These are phyloP conservation scores for Prosopis cineraria DNA, from an alignment of 306 rosid species.

Conservation along the genomic window DNA sequence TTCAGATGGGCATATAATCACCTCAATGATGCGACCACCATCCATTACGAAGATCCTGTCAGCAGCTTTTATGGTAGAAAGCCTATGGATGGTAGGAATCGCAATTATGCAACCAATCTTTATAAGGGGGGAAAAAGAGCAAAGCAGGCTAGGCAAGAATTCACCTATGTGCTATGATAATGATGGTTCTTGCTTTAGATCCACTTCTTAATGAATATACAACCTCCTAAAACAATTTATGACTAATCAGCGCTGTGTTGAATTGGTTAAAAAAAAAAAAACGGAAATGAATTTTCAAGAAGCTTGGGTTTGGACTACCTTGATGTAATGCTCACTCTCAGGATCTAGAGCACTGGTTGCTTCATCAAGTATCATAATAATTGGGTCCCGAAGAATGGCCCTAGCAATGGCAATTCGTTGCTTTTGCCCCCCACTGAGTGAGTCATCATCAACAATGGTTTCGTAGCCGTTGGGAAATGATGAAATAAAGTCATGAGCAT, in stretches of 20 bases:
- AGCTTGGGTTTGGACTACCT: constrained; percentile 45
- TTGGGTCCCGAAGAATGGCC: constrained; percentile 89
- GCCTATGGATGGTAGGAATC: constrained; percentile 49
- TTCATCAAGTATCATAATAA: constrained; percentile 83
- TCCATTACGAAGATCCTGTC: constrained; percentile 86
- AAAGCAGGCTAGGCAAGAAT: constrained; percentile 23
- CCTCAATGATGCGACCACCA: constrained; percentile 76
- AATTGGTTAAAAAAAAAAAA: not conserved
- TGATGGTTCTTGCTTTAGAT: constrained; percentile 57
- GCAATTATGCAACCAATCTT: not conserved
- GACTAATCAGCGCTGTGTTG: not conserved
- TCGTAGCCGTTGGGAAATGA: constrained; percentile 78
- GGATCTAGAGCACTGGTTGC: constrained; percentile 91
- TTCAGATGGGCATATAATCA: constrained; percentile 36
- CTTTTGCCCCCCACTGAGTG: constrained; percentile 90
- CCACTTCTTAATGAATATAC: constrained; percentile 64
- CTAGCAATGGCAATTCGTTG: constrained; percentile 91
- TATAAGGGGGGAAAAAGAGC: not conserved
- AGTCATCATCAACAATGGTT: constrained; percentile 82
- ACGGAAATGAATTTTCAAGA: constrained; percentile 18
- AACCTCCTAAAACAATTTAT: constrained; percentile 55
- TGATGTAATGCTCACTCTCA: constrained; percentile 80
- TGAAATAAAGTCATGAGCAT: constrained; percentile 77
- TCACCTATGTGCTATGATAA: constrained; percentile 81
- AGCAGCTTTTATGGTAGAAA: constrained; percentile 86